A percentile compares a stretch with the other conserved stretches of the same genome.
These are phyloP conservation scores for Lizonia empirigonia DNA, from an alignment of 2,329 filamentous ascomycete species.

Conservation along the genomic window DNA sequence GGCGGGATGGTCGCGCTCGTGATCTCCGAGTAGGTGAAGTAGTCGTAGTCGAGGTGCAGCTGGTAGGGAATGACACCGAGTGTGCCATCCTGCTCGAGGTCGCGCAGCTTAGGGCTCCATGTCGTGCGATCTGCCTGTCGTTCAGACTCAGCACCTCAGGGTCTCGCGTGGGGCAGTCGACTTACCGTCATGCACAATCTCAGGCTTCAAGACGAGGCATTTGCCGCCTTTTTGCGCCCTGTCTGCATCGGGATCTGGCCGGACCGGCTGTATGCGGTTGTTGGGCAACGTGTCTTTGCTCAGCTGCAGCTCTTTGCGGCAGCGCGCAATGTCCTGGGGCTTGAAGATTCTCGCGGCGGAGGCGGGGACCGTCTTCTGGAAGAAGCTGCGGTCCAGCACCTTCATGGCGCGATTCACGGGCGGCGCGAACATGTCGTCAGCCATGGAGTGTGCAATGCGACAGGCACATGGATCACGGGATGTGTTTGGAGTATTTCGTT, in stretches of 20 bases:
- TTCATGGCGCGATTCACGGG: constrained; percentile 80
- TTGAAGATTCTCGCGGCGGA: constrained; percentile 80
- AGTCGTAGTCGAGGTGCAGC: constrained; percentile 77
- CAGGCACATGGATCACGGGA: neutral
- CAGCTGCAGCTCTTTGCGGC: constrained; percentile 68
- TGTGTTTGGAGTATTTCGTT: neutral
- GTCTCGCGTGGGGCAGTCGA: constrained; percentile 12
- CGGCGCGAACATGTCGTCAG: constrained; percentile 69
- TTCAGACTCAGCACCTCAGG: constrained; percentile 44
- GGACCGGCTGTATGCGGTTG: constrained; percentile 67
- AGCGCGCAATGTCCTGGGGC: constrained; percentile 73
- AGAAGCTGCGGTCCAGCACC: constrained; percentile 81
- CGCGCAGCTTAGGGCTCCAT: constrained; percentile 73
- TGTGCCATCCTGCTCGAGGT: constrained; percentile 71
- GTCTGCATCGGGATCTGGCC: constrained; percentile 63
- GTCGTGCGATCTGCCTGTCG: constrained; percentile 67
- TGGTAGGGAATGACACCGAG: constrained; percentile 76
- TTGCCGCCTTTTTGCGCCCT: constrained; percentile 56
- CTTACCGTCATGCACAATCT: constrained; percentile 49
- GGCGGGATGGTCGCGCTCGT: constrained; percentile 74
- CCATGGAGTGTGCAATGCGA: constrained; percentile 24
- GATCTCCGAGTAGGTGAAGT: constrained; percentile 88
- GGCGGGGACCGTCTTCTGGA: constrained; percentile 75
- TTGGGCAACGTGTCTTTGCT: constrained; percentile 69
- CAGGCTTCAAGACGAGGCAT: constrained; percentile 54